phyloP scores from a whole-genome alignment of 306 rosid species.

The Begonia fuchsioides region DNA sequence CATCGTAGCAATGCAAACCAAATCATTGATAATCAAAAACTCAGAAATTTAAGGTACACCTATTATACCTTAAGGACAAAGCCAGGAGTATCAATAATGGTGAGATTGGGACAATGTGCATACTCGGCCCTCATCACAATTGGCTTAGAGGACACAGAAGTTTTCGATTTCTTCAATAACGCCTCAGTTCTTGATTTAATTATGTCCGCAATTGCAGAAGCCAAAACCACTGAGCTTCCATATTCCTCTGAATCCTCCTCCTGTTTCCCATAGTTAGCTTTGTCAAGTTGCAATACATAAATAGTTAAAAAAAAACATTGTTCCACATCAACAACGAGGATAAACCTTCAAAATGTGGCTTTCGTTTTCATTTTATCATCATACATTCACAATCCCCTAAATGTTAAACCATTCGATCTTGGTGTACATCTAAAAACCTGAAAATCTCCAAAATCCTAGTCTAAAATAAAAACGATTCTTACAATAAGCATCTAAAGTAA shows the following conservation, averaged over 20 bases:
- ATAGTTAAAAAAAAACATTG: too few relatives aligned
- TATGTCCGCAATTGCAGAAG: constrained; percentile 69
- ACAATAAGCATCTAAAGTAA: background rate
- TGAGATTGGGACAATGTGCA: constrained; percentile 88
- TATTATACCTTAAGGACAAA: constrained; percentile 81
- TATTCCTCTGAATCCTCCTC: constrained; percentile 83
- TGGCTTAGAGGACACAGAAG: constrained; percentile 85
- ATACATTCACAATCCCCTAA: too few relatives aligned
- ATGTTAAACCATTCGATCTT: too few relatives aligned
- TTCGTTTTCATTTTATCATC: too few relatives aligned
- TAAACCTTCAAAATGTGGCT: too few relatives aligned
- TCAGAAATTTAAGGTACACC: background rate
- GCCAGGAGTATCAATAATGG: constrained; percentile 96
- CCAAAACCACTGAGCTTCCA: constrained; percentile 62
- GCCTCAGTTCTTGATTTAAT: constrained; percentile 75
- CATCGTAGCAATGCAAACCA: background rate
- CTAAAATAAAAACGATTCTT: background rate
- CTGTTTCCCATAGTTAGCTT: constrained; percentile 25
- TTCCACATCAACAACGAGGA: too few relatives aligned
- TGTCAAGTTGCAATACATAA: background rate
- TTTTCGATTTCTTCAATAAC: constrained; percentile 56
- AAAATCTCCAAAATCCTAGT: background rate
- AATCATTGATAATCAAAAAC: background rate
- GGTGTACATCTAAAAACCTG: background rate
- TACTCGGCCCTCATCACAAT: constrained; percentile 92